These are phyloP conservation scores for Miscanthus sacchariflorus DNA, from an alignment of 202 grass and related monocot species.

Conservation along the genomic window DNA sequence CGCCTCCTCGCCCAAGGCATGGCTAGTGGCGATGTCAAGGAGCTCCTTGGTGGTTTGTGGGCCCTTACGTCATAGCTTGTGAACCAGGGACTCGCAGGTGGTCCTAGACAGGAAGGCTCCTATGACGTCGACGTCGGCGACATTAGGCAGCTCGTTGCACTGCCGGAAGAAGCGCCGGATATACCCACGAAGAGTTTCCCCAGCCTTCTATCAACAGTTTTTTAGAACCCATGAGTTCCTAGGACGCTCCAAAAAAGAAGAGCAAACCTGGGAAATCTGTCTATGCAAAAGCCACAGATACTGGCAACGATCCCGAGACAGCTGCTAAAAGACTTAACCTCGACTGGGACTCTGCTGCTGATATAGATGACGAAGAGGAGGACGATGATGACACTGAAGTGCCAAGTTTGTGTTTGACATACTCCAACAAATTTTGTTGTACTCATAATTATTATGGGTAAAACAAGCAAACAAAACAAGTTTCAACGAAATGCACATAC, in stretches of 20 bases:
- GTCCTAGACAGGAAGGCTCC: too few species aligned
- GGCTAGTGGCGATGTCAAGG: too few species aligned
- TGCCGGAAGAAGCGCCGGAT: too few species aligned
- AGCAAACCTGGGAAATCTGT: slow-evolving; percentile 74
- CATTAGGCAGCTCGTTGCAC: too few species aligned
- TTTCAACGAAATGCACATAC: slow-evolving; percentile 22
- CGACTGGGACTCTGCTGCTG: slow-evolving; percentile 88
- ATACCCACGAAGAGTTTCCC: too few species aligned
- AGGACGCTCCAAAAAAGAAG: slow-evolving; percentile 58
- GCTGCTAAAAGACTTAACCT: slow-evolving; percentile 93
- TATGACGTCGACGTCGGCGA: too few species aligned
- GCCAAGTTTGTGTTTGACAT: slow-evolving; percentile 50
- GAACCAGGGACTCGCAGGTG: too few species aligned
- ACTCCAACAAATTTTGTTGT: background rate
- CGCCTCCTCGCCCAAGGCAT: too few species aligned
- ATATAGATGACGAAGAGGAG: slow-evolving; percentile 71
- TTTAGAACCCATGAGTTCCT: too few species aligned
- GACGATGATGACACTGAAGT: slow-evolving; percentile 72
- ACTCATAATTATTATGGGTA: background rate
- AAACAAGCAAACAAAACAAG: background rate
- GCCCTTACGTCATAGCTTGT: too few species aligned
- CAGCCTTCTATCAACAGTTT: too few species aligned
- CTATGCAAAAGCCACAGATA: slow-evolving; percentile 91
- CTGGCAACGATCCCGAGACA: slow-evolving; percentile 79
- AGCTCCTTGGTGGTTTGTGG: too few species aligned